These are phyloP conservation scores for Phytophthora pistaciae DNA, from an alignment of 352 stramenopile species.

Conservation along the genomic window DNA sequence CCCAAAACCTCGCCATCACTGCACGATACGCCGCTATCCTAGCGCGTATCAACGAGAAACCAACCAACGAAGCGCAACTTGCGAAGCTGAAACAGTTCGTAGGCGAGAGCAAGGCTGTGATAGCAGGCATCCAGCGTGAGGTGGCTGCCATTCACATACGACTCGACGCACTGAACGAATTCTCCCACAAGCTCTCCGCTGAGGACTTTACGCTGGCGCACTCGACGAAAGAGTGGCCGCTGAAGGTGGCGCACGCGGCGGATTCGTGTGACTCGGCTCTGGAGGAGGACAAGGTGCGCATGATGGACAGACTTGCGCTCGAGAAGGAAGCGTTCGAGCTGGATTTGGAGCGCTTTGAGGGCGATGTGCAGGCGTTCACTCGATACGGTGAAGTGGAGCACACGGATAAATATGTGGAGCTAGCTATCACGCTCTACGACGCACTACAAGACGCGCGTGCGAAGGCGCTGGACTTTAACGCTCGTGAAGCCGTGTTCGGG, in stretches of 20 bases:
- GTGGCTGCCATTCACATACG: conserved; percentile 79
- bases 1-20: conserved; percentile 91
- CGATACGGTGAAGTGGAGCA: conserved; percentile 89
- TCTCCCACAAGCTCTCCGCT: conserved; percentile 84
- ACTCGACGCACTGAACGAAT: conserved; percentile 83
- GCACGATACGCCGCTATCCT: conserved; percentile 91
- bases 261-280: conserved; percentile 90
- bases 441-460: conserved; percentile 91
- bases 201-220: conserved; percentile 93
- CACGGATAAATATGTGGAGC: conserved; percentile 92
- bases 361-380: conserved; percentile 89
- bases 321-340: conserved; percentile 92
- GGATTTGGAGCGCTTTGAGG: conserved; percentile 90
- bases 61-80: conserved; percentile 92
- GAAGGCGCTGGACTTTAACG: conserved; percentile 94
- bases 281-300: conserved; percentile 93
- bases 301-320: conserved; percentile 94
- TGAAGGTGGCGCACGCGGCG: conserved; percentile 81
- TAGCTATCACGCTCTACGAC: conserved; percentile 90
- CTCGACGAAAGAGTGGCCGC: conserved; percentile 90
- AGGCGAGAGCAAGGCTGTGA: conserved; percentile 79
- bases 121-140: conserved; percentile 80
- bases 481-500: conserved; percentile 93
- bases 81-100: conserved; percentile 92
- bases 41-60: conserved; percentile 91